Evolutionary conservation across 2,329 filamentous ascomycete species (phyloP).

Genomic region (Colletotrichum sidae): DNA sequence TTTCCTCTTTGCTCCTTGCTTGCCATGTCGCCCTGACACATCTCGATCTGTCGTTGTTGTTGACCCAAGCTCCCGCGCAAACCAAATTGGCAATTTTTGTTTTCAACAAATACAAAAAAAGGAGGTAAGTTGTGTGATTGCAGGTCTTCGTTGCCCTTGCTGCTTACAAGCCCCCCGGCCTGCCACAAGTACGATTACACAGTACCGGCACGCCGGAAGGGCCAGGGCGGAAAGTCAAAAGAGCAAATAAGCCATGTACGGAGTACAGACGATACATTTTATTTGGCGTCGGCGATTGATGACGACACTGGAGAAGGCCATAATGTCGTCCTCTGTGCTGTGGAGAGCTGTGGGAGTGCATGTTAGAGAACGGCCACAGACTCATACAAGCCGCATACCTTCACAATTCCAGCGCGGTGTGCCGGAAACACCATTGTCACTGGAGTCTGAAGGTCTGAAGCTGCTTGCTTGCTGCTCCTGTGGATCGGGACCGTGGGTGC

Average conservation of each 20-base stretch:
- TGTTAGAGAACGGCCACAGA: background rate
- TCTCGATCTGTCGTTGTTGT: background rate
- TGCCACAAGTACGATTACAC: no score
- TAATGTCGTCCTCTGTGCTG: background rate
- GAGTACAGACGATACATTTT: no score
- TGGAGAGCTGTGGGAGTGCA: constrained; percentile 23
- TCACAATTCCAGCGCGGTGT: background rate
- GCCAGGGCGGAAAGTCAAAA: no score
- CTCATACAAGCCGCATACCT: background rate
- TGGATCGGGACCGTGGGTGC: constrained; percentile 10
- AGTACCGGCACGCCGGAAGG: no score
- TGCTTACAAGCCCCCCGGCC: constrained; percentile 12
- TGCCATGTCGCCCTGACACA: background rate
- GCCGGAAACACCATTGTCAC: constrained; percentile 14
- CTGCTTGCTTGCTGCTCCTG: constrained; percentile 13
- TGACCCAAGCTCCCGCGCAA: constrained; percentile 1
- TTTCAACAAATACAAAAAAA: constrained; percentile 16
- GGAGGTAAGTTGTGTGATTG: constrained; percentile 2
- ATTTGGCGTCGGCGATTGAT: constrained; percentile 19
- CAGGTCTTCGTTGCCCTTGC: constrained; percentile 18
- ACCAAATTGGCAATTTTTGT: constrained; percentile 13
- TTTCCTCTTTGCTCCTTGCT: background rate
- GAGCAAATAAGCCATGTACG: no score
- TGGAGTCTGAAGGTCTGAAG: background rate
- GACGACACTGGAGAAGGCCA: constrained; percentile 9